Conservation (phyloP, 352 stramenopile genomes). For the Pythium biforme region DNA sequence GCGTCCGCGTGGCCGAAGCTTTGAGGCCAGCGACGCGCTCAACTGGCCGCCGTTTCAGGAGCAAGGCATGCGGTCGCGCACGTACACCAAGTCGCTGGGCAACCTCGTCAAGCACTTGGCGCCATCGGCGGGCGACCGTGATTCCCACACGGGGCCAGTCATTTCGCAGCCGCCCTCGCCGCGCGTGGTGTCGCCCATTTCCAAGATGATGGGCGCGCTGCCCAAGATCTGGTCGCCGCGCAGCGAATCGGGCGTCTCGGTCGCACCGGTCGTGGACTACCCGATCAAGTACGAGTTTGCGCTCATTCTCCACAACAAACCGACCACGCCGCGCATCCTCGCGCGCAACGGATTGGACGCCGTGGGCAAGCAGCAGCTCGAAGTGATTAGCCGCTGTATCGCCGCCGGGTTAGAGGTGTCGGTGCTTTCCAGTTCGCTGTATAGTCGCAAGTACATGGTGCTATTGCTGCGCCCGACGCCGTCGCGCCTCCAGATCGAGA, state of each 20-base stretch:
- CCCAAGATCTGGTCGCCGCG: conserved; percentile 77
- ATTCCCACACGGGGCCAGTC: conserved; percentile 7
- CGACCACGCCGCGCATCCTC: conserved; percentile 69
- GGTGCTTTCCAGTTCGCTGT: conserved; percentile 77
- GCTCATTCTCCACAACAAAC: conserved; percentile 81
- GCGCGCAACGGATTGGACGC: conserved; percentile 73
- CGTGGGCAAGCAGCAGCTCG: conserved; percentile 68
- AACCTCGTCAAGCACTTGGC: conserved; percentile 82
- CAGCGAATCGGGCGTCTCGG: conserved; percentile 40
- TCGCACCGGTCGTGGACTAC: conserved; percentile 40
- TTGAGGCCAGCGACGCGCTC: conserved; percentile 18
- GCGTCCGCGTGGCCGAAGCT: conserved; percentile 23
- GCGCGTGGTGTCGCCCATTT: conserved; percentile 37
- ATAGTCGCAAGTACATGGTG: conserved; percentile 82
- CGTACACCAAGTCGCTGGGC: conserved; percentile 79
- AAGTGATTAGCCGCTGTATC: conserved; percentile 76
- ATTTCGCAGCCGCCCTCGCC: conserved; percentile 30
- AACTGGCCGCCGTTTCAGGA: conserved; percentile 18
- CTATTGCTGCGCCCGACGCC: conserved; percentile 63
- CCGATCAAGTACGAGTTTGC: conserved; percentile 86
- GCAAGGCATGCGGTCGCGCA: conserved; percentile 45
- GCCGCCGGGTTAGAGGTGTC: conserved; percentile 71
- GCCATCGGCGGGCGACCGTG: conserved; percentile 34
- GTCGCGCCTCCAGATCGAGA: conserved; percentile 71
- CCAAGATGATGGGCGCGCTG: conserved; percentile 39